These are phyloP conservation scores for Raphanus hybrid DNA, from an alignment of 441 rosid genomes.

Conservation along the genomic window DNA sequence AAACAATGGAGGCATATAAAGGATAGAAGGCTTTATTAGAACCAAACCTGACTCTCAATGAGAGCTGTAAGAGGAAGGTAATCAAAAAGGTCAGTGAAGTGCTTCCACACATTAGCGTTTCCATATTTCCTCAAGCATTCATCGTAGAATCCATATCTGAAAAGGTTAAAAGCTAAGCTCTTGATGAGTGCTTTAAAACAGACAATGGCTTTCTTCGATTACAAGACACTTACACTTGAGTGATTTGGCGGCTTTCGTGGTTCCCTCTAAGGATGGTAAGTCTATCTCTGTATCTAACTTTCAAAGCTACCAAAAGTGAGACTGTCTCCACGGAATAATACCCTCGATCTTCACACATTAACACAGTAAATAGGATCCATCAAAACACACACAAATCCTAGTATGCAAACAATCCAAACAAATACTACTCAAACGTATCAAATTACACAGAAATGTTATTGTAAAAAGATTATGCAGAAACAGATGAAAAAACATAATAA, in stretches of 20 bases:
- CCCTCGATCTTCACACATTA: slow-evolving; percentile 76
- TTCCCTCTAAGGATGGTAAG: slow-evolving; percentile 91
- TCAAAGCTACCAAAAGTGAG: slow-evolving; percentile 81
- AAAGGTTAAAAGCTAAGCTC: background rate
- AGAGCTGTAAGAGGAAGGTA: slow-evolving; percentile 43
- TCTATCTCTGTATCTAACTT: slow-evolving; percentile 91
- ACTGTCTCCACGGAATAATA: slow-evolving; percentile 72
- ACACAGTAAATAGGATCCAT: background rate
- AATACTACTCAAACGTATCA: background rate
- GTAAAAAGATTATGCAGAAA: background rate
- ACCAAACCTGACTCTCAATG: slow-evolving; percentile 16
- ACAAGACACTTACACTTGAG: too few species aligned
- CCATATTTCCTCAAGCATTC: slow-evolving; percentile 43
- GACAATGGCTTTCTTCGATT: background rate
- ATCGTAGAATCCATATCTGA: slow-evolving; percentile 41
- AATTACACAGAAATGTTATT: background rate
- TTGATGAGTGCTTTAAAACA: background rate
- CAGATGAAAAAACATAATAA: background rate
- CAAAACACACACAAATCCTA: background rate
- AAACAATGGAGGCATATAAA: background rate
- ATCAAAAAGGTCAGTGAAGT: slow-evolving; percentile 39
- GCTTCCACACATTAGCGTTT: slow-evolving; percentile 40
- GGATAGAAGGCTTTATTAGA: too few species aligned
- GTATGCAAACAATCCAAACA: background rate
- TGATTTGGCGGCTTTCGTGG: slow-evolving; percentile 67